These are phyloP conservation scores for Anisodus tanguticus DNA, from an alignment of 257 asterid genomes.

Conservation along the genomic window DNA sequence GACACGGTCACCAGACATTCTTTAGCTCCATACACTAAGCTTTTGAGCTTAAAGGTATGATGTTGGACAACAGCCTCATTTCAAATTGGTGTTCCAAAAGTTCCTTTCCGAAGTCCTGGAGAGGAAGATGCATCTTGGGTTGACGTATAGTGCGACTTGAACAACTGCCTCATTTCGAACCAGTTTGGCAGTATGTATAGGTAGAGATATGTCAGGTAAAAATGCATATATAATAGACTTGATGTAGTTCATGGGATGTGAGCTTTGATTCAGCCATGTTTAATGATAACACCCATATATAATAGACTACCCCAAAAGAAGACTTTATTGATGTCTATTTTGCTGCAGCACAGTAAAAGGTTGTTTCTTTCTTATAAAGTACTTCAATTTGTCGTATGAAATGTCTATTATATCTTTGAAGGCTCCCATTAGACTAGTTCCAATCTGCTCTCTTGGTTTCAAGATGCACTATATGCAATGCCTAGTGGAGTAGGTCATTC, in stretches of 20 bases:
- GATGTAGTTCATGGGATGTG: background rate
- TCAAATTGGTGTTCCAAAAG: too few species aligned
- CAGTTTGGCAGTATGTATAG: background rate
- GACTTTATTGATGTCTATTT: background rate
- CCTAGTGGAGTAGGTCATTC: background rate
- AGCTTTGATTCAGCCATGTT: background rate
- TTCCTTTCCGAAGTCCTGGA: too few species aligned
- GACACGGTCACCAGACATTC: background rate
- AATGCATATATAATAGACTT: background rate
- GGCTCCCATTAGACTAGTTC: background rate
- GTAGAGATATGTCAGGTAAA: background rate
- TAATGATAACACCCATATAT: background rate
- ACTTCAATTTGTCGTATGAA: background rate
- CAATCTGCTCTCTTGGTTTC: background rate
- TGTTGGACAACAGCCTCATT: background rate
- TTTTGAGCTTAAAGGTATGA: background rate
- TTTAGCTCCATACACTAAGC: background rate
- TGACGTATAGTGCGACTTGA: background rate
- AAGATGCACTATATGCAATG: slow-evolving; percentile 16
- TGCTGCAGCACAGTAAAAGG: background rate
- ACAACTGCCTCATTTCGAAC: background rate
- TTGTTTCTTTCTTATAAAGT: background rate
- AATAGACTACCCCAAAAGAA: background rate
- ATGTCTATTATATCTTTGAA: background rate
- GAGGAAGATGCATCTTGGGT: too few species aligned